A percentile compares a stretch with the other conserved stretches of the same genome.
Conservation (phyloP, 768 basidiomycete genomes). For the Macrocybe gigantea region DNA sequence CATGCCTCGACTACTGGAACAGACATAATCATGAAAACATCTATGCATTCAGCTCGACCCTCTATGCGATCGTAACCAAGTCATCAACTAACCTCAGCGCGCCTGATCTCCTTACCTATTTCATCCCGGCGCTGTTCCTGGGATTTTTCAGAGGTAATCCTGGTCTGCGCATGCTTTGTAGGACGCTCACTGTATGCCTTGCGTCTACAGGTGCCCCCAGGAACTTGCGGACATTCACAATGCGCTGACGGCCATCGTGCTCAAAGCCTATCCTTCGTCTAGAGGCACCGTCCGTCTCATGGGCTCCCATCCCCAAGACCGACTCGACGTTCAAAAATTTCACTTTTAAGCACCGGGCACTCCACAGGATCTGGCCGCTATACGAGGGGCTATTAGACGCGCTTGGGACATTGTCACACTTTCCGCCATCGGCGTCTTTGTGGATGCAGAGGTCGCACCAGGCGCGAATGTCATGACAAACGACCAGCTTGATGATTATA, state of each 20-base stretch:
- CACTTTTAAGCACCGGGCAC: constrained; percentile 21
- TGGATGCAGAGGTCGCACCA: constrained; percentile 16
- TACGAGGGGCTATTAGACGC: constrained; percentile 19
- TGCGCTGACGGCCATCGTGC: constrained; percentile 17
- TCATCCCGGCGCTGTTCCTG: constrained; percentile 16
- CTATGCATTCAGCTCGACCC: constrained; percentile 20
- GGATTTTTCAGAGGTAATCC: constrained; percentile 20
- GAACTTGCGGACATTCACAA: constrained; percentile 15
- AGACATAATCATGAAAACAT: constrained; percentile 14
- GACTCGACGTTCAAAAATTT: constrained; percentile 20
- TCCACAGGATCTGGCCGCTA: constrained; percentile 16
- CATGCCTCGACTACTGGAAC: constrained; percentile 23
- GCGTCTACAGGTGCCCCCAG: constrained; percentile 12
- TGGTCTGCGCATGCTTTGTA: background rate
- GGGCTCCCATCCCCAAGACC: constrained; percentile 23
- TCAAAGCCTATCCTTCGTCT: constrained; percentile 23
- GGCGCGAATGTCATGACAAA: constrained; percentile 12
- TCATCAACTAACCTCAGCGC: constrained; percentile 14
- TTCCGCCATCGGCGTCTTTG: constrained; percentile 11
- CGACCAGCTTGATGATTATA: constrained; percentile 18
- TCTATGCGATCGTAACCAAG: constrained; percentile 17
- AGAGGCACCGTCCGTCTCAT: constrained; percentile 24
- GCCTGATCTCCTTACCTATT: constrained; percentile 22
- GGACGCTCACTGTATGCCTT: background rate
- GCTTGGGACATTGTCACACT: constrained; percentile 13